Base-by-base conservation (phyloP, 2,329 filamentous ascomycete genomes). In the Fusarium dimerum region DNA sequence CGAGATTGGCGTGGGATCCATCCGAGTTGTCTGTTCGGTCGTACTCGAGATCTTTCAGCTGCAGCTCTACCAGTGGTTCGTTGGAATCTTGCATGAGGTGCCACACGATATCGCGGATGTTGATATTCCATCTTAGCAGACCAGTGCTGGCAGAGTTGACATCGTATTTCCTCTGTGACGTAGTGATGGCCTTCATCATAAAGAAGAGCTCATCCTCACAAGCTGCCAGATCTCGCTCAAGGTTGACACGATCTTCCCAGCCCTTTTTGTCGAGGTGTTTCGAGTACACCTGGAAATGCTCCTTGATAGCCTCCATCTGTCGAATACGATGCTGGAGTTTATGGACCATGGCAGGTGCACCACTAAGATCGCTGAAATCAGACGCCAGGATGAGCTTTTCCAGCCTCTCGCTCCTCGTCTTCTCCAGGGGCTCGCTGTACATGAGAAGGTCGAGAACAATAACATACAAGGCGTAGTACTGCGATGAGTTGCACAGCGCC, bases 311-410 rank as follows among this genome's bases (percentile, higher is more conserved):
- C 67, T 97, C 91, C 18, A 99, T 81, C 68, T 96, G 92, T 46
- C 90, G 84, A 63, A 99, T 96, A 9, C 94, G 88, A 65, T 95
- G 89, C 71, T 99, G 94, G 26, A 99, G 80, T 66, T 86, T 88
- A 67, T 88, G 87, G 30, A 99, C 92, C 85, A 96, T 93, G 68
- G 93, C 90, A 0, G 94, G 94, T 4, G 93, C 90, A 46, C 94
- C 95, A 51, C 91, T 87, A 41, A 99, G 80, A 69, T 99, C 94
- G 70, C 93, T 99, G 68, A 99, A 99, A 72, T 99, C 94, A 0
- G 94, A 97, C 2, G 93, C 94, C 45, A 99, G 84, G 86, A 99
- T 97, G 63, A 99, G 99, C 79, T 97, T 97, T 72, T 99, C 94
- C 15, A 99, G 78, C 36, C 91, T 86, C 74, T 99, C 95, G 65